These are phyloP conservation scores for Penicillium vulpinum DNA, from an alignment of 2,329 filamentous ascomycete genomes.

Conservation along the genomic window DNA sequence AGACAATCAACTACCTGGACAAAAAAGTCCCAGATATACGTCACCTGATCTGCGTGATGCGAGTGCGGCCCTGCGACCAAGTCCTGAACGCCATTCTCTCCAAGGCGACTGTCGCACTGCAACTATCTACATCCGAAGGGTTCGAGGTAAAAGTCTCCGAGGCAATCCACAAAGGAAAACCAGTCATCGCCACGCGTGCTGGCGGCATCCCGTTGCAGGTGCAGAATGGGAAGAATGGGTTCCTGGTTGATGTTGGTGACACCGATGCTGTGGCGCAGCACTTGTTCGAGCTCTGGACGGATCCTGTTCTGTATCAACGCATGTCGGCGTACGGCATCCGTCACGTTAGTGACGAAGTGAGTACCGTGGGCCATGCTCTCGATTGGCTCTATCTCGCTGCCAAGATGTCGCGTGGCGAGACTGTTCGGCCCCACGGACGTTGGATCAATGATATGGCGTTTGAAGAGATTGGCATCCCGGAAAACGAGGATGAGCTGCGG, in stretches of 20 bases:
- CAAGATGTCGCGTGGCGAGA: conserved; percentile 60
- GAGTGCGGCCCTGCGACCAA: conserved; percentile 75
- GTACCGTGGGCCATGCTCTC: conserved; percentile 75
- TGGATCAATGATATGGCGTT: conserved; percentile 77
- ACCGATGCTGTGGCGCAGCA: conserved; percentile 67
- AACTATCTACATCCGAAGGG: conserved; percentile 77
- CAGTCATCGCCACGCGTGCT: conserved; percentile 71
- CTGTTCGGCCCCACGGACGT: conserved; percentile 58
- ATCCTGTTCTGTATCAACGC: conserved; percentile 62
- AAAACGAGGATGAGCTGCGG: conserved; percentile 60
- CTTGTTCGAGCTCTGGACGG: conserved; percentile 65
- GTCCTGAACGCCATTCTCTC: conserved; percentile 74
- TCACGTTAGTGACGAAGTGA: conserved; percentile 77
- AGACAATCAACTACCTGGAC: conserved; percentile 68
- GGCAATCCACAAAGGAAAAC: conserved; percentile 75
- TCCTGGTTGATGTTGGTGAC: conserved; percentile 70
- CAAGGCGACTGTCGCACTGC: conserved; percentile 70
- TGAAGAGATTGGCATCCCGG: conserved; percentile 62
- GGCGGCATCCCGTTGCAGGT: conserved; percentile 83
- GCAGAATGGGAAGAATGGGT: conserved; percentile 69
- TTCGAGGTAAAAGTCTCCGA: conserved; percentile 88
- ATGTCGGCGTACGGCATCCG: conserved; percentile 65
- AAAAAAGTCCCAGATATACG: conserved; percentile 62
- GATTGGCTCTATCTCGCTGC: conserved; percentile 76
- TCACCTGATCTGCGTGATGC: conserved; percentile 70